A percentile compares a stretch with the other conserved stretches of the same genome.
Conservation (phyloP, 768 basidiomycete species). For the Lentinula guzmanii region DNA sequence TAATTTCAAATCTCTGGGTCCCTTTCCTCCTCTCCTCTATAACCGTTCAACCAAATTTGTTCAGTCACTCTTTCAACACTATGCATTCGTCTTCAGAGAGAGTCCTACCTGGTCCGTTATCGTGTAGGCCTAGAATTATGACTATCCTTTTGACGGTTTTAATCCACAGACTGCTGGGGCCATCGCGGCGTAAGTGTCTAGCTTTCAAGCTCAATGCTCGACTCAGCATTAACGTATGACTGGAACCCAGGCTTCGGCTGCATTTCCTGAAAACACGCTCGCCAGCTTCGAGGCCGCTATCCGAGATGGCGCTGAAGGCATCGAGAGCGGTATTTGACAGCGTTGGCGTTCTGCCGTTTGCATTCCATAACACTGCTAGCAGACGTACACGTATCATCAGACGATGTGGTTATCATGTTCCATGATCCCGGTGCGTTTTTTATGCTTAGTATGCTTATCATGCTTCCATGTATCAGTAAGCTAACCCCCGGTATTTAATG, state of each 20-base stretch:
- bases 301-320: slow-evolving; percentile 90
- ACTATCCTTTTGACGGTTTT: neutral
- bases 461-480: neutral
- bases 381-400: slow-evolving; percentile 94
- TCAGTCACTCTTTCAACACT: neutral
- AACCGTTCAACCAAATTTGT: neutral
- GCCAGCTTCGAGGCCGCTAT: slow-evolving; percentile 95
- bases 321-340: slow-evolving; percentile 87
- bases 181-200: slow-evolving; percentile 23
- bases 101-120: slow-evolving; percentile 1
- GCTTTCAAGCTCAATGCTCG: neutral
- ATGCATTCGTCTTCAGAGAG: neutral
- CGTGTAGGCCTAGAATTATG: neutral
- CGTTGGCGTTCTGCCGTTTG: slow-evolving; percentile 25
- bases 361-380: slow-evolving; percentile 46
- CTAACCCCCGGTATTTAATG: neutral
- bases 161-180: slow-evolving; percentile 59
- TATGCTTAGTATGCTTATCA: slow-evolving; percentile 4
- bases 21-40: neutral
- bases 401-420: slow-evolving; percentile 90
- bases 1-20: neutral
- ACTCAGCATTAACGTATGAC: neutral
- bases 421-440: slow-evolving; percentile 74
- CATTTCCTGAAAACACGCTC: slow-evolving; percentile 90
- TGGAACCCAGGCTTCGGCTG: slow-evolving; percentile 64